phyloP scores from a whole-genome alignment of 2,329 filamentous ascomycete species.

The Byssothecium circinans region DNA sequence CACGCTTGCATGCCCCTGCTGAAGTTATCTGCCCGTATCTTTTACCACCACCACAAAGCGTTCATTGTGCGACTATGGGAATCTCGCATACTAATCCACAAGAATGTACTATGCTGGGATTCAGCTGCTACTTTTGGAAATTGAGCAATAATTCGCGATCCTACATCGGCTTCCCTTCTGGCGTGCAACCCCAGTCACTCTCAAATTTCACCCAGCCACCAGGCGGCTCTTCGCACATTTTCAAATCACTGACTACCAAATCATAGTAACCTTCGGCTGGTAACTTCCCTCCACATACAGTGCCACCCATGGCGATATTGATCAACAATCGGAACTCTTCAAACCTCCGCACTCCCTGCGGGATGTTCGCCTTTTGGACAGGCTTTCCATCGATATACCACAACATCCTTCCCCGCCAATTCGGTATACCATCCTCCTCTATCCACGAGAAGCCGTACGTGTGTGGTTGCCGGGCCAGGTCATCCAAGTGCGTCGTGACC shows the following conservation, averaged over 20 bases:
- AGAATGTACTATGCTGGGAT: no score
- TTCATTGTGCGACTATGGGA: no score
- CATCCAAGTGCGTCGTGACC: constrained; percentile 53
- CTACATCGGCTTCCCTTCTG: constrained; percentile 37
- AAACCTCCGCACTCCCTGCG: constrained; percentile 56
- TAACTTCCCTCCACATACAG: constrained; percentile 57
- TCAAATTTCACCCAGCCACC: constrained; percentile 61
- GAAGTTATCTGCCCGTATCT: no score
- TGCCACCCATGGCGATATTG: constrained; percentile 65
- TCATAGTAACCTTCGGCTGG: constrained; percentile 60
- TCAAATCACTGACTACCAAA: constrained; percentile 57
- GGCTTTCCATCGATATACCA: constrained; percentile 63
- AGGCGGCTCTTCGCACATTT: constrained; percentile 55
- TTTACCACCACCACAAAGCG: no score
- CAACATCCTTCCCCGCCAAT: constrained; percentile 52
- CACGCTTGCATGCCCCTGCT: no score
- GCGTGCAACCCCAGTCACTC: constrained; percentile 49
- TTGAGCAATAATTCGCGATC: no score
- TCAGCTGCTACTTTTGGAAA: no score
- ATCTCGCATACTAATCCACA: no score
- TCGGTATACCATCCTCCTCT: constrained; percentile 46
- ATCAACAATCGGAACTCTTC: constrained; percentile 60
- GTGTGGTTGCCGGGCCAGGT: constrained; percentile 52
- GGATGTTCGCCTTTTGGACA: constrained; percentile 60
- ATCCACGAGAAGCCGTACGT: constrained; percentile 62